phyloP scores from a whole-genome alignment of 23 red algal genomes.

The Gracilariopsis chorda region DNA sequence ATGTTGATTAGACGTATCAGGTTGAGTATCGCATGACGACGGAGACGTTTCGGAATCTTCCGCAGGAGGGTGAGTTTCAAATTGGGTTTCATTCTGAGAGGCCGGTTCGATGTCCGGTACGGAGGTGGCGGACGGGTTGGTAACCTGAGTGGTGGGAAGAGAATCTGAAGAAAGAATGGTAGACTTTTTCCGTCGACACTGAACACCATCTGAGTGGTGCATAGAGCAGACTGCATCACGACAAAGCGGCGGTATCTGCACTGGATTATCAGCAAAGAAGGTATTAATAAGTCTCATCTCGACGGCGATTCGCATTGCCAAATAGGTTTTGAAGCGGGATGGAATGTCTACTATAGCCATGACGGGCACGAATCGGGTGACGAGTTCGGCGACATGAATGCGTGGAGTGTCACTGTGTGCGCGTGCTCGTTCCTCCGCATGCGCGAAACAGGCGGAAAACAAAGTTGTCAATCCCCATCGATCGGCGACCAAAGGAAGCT shows the following conservation, averaged over 20 bases:
- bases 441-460: slow-evolving; percentile 22
- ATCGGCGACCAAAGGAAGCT: slow-evolving; percentile 26
- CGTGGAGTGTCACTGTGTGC: neutral
- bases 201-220: neutral
- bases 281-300: slow-evolving; percentile 18
- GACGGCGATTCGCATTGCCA: slow-evolving; percentile 22
- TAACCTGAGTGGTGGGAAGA: neutral
- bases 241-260: slow-evolving; percentile 9
- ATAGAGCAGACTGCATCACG: neutral
- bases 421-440: slow-evolving; percentile 7
- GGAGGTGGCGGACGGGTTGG: neutral
- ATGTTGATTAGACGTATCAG: too few relatives aligned
- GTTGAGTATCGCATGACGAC: too few relatives aligned
- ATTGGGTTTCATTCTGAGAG: too few relatives aligned
- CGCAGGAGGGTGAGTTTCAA: too few relatives aligned
- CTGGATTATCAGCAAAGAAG: neutral
- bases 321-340: slow-evolving; percentile 19
- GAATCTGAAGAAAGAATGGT: neutral
- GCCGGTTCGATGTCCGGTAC: neutral
- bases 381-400: slow-evolving; percentile 4
- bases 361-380: slow-evolving; percentile 25
- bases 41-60: too few relatives aligned
- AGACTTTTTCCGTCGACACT: slow-evolving; percentile 1
- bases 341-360: slow-evolving; percentile 26
- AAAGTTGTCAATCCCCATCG: slow-evolving; percentile 24